Conservation (phyloP, 805 yeast species). For the Hanseniaspora nectarophila region DNA sequence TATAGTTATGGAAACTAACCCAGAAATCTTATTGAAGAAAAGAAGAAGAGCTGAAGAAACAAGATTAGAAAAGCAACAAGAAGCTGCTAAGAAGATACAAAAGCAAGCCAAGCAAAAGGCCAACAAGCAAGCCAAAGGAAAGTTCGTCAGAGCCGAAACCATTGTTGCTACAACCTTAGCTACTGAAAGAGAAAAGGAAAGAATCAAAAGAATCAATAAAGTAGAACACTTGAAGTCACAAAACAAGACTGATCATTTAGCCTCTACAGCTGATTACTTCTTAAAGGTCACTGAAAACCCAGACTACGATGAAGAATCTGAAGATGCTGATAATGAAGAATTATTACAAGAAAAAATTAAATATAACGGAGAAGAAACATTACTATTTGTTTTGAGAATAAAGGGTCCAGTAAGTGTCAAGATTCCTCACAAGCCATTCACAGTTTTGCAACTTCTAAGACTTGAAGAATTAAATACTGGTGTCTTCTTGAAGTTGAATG, state of each 20-base stretch:
- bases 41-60: conserved; percentile 68
- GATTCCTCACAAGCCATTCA: conserved; percentile 52
- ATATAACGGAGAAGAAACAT: conserved; percentile 36
- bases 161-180: conserved; percentile 56
- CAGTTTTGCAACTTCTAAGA: conserved; percentile 50
- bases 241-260: conserved; percentile 21
- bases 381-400: conserved; percentile 56
- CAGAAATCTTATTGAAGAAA: conserved; percentile 65
- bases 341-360: conserved; percentile 26
- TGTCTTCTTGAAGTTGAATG: conserved; percentile 55
- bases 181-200: conserved; percentile 52
- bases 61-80: conserved; percentile 61
- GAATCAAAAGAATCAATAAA: conserved; percentile 52
- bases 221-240: conserved; percentile 33
- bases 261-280: conserved; percentile 28
- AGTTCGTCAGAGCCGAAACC: conserved; percentile 63
- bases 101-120: conserved; percentile 35
- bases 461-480: conserved; percentile 51
- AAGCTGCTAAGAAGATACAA: conserved; percentile 40
- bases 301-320: conserved; percentile 12
- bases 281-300: conserved; percentile 25
- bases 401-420: conserved; percentile 53
- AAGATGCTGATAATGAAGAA: conserved; percentile 24
- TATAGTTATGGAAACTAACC: conserved; percentile 43
- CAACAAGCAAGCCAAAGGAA: conserved; percentile 34